Evolutionary conservation across 2,329 filamentous ascomycete genomes (phyloP).

Genomic region (Epichloe coenophiala): DNA sequence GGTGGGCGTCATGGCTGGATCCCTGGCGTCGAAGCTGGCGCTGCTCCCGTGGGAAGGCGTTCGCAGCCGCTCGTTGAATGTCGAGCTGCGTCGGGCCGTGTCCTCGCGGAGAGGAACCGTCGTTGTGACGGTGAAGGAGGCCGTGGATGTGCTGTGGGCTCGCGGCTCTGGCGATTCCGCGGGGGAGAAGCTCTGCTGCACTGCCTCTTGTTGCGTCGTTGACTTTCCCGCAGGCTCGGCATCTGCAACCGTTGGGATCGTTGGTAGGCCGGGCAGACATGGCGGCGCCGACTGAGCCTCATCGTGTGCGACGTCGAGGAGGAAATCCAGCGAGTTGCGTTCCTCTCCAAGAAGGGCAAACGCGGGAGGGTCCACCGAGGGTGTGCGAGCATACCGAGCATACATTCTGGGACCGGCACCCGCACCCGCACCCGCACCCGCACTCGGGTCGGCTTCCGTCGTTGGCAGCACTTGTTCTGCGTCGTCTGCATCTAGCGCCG

Average conservation of each 20-base stretch:
- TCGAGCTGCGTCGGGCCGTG: slow-evolving; percentile 21
- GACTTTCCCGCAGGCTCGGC: slow-evolving; percentile 4
- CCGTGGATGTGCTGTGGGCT: slow-evolving; percentile 30
- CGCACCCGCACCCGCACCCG: slow-evolving; percentile 16
- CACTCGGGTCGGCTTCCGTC: slow-evolving; percentile 19
- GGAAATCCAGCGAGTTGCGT: slow-evolving; percentile 45
- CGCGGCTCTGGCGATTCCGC: slow-evolving; percentile 17
- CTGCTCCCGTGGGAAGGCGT: slow-evolving; percentile 28
- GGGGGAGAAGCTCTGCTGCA: slow-evolving; percentile 6
- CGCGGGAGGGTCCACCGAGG: slow-evolving; percentile 48
- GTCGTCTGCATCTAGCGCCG: slow-evolving; percentile 20
- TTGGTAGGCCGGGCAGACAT: slow-evolving; percentile 27
- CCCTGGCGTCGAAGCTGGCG: slow-evolving; percentile 36
- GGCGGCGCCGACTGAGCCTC: slow-evolving; percentile 18
- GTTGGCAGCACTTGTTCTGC: slow-evolving; percentile 8
- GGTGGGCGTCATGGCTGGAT: slow-evolving; percentile 48
- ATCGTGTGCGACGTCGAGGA: slow-evolving; percentile 42
- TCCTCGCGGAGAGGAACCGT: slow-evolving; percentile 39
- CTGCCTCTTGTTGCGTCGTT: neutral
- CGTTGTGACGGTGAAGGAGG: slow-evolving; percentile 34
- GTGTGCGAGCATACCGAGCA: slow-evolving; percentile 45
- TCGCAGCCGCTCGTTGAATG: slow-evolving; percentile 30
- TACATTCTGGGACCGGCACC: slow-evolving; percentile 25
- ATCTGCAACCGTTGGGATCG: slow-evolving; percentile 16
- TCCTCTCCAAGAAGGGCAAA: slow-evolving; percentile 39